Conservation (phyloP, 2,329 filamentous ascomycete species). For the Spiromastix sp. region DNA sequence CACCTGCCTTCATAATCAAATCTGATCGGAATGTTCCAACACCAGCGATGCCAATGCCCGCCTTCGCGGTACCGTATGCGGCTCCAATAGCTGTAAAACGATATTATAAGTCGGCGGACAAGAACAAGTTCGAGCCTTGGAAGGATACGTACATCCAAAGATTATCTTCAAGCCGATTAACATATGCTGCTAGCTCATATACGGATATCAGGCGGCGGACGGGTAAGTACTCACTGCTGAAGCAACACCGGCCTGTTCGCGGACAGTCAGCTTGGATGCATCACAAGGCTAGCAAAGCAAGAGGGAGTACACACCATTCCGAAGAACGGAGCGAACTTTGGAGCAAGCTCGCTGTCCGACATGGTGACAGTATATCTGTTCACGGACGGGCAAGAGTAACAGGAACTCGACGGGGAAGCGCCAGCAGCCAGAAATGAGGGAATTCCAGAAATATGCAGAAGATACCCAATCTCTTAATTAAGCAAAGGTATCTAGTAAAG, state of each 20-base stretch:
- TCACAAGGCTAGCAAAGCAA: constrained; percentile 7
- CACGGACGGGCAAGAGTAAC: too few relatives aligned
- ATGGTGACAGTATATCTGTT: too few relatives aligned
- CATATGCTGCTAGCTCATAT: background rate
- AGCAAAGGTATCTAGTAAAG: too few relatives aligned
- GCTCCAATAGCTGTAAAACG: constrained; percentile 47
- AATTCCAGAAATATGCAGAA: background rate
- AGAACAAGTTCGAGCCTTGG: constrained; percentile 2
- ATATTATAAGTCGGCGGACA: constrained; percentile 5
- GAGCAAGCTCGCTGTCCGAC: constrained; percentile 42
- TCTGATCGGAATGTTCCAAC: constrained; percentile 57
- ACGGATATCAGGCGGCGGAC: background rate
- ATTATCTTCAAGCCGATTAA: constrained; percentile 32
- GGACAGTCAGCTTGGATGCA: background rate
- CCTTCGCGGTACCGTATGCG: constrained; percentile 59
- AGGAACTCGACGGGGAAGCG: too few relatives aligned
- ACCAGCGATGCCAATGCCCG: constrained; percentile 57
- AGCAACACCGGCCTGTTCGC: constrained; percentile 36
- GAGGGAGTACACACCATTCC: constrained; percentile 47
- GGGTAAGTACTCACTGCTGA: constrained; percentile 33
- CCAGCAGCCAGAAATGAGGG: too few relatives aligned
- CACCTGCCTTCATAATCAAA: constrained; percentile 56
- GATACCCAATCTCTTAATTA: too few relatives aligned
- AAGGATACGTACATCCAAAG: constrained; percentile 42
- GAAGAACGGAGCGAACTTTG: constrained; percentile 58